phyloP scores from a whole-genome alignment of 75 land plant genomes.

The Picea glauca region DNA sequence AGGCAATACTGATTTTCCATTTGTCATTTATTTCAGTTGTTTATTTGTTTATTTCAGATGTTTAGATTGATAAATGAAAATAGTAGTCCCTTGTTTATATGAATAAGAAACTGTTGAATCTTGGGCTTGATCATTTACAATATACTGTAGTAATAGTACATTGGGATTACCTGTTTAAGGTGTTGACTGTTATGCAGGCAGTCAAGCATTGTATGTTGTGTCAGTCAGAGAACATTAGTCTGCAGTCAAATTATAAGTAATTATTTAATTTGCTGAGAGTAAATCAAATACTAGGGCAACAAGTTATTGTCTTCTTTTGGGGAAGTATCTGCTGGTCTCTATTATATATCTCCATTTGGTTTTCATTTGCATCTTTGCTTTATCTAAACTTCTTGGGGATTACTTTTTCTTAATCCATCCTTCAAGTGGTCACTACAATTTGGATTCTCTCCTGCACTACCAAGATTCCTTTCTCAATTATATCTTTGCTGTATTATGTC shows the following conservation, averaged over 20 bases:
- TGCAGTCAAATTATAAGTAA: neutral
- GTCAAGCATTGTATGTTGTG: neutral
- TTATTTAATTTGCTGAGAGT: neutral
- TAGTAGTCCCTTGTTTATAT: neutral
- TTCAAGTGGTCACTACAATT: neutral
- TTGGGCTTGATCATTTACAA: neutral
- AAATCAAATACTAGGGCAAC: neutral
- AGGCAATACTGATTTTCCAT: constrained; percentile 37
- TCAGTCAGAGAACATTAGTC: neutral
- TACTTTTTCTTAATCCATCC: neutral
- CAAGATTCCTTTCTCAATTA: neutral
- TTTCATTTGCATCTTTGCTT: neutral
- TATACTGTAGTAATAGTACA: neutral
- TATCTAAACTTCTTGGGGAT: neutral
- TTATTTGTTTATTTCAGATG: neutral
- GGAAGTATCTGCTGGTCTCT: neutral
- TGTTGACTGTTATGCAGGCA: neutral
- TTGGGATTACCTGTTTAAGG: neutral
- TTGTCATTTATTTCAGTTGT: neutral
- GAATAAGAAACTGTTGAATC: constrained; percentile 6
- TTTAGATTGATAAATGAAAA: neutral
- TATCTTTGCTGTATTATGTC: neutral
- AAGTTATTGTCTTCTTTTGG: neutral
- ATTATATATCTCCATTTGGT: neutral
- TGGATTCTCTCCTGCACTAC: neutral